These are phyloP conservation scores for Sugiyamaella sp. DNA, from an alignment of 1,139 yeast species.

Conservation along the genomic window DNA sequence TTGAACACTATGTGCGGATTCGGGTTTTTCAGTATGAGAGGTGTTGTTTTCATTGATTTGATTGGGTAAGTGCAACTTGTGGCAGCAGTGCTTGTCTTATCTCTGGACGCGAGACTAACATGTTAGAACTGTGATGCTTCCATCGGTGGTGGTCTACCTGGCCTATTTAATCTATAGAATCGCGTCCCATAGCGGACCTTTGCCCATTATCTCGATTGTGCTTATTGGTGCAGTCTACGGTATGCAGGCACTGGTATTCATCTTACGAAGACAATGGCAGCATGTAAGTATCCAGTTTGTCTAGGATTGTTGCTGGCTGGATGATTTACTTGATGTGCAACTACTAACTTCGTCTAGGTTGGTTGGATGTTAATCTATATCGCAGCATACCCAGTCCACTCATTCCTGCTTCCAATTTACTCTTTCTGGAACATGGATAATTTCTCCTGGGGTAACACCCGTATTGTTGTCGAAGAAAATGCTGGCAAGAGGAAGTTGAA, in stretches of 20 bases:
- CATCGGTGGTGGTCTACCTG: slow-evolving; percentile 47
- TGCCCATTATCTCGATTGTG: slow-evolving; percentile 46
- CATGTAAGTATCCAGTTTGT: slow-evolving; percentile 33
- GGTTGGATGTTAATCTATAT: slow-evolving; percentile 50
- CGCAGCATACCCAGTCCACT: slow-evolving; percentile 46
- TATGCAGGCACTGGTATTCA: slow-evolving; percentile 45
- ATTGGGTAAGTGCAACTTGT: slow-evolving; percentile 30
- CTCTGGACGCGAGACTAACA: slow-evolving; percentile 1
- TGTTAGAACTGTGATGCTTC: slow-evolving; percentile 45
- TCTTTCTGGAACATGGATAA: slow-evolving; percentile 51
- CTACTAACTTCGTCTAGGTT: slow-evolving; percentile 24
- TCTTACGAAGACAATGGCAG: slow-evolving; percentile 47
- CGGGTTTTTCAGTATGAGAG: slow-evolving; percentile 48
- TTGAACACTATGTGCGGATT: slow-evolving; percentile 48
- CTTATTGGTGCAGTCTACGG: slow-evolving; percentile 47
- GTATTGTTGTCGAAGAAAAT: slow-evolving; percentile 47
- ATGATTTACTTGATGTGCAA: too few relatives aligned
- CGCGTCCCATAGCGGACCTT: slow-evolving; percentile 39
- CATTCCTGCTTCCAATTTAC: slow-evolving; percentile 46
- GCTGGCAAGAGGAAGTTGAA: slow-evolving; percentile 43
- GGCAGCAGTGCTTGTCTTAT: slow-evolving; percentile 5
- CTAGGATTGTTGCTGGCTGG: too few relatives aligned
- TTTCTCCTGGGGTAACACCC: slow-evolving; percentile 49
- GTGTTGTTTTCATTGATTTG: slow-evolving; percentile 46
- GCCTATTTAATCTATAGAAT: slow-evolving; percentile 44